Evolutionary conservation across 768 basidiomycete species (phyloP), one percentile per base, ranked within the genome.

Genomic region (Hypholoma sublateritium): DNA sequence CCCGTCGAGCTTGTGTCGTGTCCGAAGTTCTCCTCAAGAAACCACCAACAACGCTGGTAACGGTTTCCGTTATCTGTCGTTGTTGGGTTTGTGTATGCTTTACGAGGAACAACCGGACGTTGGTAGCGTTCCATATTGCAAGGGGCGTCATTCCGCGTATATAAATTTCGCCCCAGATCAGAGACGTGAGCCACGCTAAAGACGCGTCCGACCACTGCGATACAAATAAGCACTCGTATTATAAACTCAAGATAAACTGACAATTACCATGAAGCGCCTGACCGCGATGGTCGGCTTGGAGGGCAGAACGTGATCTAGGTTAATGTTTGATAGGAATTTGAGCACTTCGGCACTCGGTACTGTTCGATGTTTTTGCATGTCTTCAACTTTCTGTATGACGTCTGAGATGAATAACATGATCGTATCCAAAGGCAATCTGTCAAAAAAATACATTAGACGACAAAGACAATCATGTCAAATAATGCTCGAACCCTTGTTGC

Each of bases 111-210:
- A 98, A 71, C 41, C 91, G 85, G 25, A 97, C 93, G 48, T 85
- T 88, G 13, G 95, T 97, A 17, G 86, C 83, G 62, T 91, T 92
- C 94, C 95, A 98, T 42, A 95, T 85, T 12, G 91, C 92, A 21
- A 94, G 76, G 1, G 90, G 89, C 1, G 87, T 84, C 85, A 95
- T 90, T 5, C 88, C 90, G 46, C 89, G 87, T 19, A 97, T 89
- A 67, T 95, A 99, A 17, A 96, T 83, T 68, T 95, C 93, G 39
- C 97, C 95, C 95, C 96, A 99, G 19, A 95, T 87, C 52, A 98
- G 74, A 1, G 92, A 94, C 4, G 94, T 91, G 36, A 96, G 79
- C 96, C 97, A 98, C 16, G 95, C 81, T 57, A 90, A 78, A 2
- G 93, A 95, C 1, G 92, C 88, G 62, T 95, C 91, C 12, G 94